Evolutionary conservation across 2,329 filamentous ascomycete species (phyloP).

Genomic region (Nemania diffusa): DNA sequence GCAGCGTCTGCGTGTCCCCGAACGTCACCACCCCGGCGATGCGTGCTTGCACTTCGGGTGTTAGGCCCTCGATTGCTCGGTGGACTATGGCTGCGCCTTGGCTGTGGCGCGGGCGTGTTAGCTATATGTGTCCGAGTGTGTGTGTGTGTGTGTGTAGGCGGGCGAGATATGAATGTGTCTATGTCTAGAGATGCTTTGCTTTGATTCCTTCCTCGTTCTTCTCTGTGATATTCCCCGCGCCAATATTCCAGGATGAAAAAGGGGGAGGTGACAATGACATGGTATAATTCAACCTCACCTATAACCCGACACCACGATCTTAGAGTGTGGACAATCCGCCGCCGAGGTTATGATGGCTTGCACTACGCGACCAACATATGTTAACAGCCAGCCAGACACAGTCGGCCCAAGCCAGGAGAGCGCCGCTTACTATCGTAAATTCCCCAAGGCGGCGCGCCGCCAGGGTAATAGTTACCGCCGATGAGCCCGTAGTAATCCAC

Average conservation of each 20-base stretch:
- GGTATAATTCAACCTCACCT: constrained; percentile 34
- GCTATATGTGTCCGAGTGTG: no score
- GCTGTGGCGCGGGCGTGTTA: no score
- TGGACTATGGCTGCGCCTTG: constrained; percentile 55
- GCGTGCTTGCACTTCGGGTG: constrained; percentile 39
- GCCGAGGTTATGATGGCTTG: constrained; percentile 43
- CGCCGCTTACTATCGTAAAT: constrained; percentile 41
- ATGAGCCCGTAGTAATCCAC: constrained; percentile 47
- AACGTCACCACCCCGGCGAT: constrained; percentile 53
- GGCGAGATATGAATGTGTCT: no score
- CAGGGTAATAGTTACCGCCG: constrained; percentile 46
- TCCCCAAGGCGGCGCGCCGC: constrained; percentile 46
- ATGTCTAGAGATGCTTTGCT: no score
- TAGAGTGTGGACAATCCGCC: constrained; percentile 43
- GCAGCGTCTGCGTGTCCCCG: constrained; percentile 51
- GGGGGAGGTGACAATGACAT: background rate
- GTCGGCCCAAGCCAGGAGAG: background rate
- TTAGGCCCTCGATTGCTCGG: constrained; percentile 50
- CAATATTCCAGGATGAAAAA: background rate
- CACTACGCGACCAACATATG: constrained; percentile 32
- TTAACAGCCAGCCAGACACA: background rate
- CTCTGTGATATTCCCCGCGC: no score
- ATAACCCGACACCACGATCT: constrained; percentile 45
- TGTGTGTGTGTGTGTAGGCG: background rate
- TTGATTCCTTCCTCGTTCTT: background rate